Percentiles rank a stretch among this genome's conserved stretches.
Evolutionary conservation across 495 filamentous ascomycete species (phyloP).

Genomic region (Talaromyces trachyspermus): DNA sequence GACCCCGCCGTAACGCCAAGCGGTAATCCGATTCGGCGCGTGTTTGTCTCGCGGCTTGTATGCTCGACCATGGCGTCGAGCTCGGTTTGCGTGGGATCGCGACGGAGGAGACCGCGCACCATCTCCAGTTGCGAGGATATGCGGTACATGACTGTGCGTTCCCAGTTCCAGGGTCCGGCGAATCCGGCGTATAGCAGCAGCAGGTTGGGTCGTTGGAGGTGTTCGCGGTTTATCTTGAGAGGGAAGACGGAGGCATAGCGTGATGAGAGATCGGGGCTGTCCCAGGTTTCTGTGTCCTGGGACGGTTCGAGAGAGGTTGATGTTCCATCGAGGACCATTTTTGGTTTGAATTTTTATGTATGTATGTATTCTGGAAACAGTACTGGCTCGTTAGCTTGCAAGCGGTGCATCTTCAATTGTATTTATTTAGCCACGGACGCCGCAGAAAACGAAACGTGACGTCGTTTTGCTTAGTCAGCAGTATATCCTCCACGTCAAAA

Average conservation of each 20-base stretch:
- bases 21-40: constrained; percentile 15
- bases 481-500: not conserved
- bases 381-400: not conserved
- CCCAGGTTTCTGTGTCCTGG: constrained; percentile 4
- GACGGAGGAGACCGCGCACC: constrained; percentile 15
- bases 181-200: constrained; percentile 27
- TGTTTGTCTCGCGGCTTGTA: constrained; percentile 16
- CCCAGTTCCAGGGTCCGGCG: constrained; percentile 17
- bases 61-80: constrained; percentile 26
- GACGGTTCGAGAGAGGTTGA: constrained; percentile 1
- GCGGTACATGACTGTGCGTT: constrained; percentile 4
- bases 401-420: not conserved
- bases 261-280: constrained; percentile 4
- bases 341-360: not conserved
- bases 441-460: not conserved
- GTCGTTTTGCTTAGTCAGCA: constrained; percentile 7
- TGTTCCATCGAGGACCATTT: constrained; percentile 1
- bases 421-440: not conserved
- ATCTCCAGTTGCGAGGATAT: constrained; percentile 15
- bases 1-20: constrained; percentile 6
- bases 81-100: constrained; percentile 27
- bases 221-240: constrained; percentile 1
- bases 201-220: constrained; percentile 8
- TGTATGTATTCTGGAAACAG: not conserved
- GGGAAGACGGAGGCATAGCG: constrained; percentile 5